Evolutionary conservation across 176 grass and related monocot genomes (phyloP).

Genomic region (Eragrostis curvula): DNA sequence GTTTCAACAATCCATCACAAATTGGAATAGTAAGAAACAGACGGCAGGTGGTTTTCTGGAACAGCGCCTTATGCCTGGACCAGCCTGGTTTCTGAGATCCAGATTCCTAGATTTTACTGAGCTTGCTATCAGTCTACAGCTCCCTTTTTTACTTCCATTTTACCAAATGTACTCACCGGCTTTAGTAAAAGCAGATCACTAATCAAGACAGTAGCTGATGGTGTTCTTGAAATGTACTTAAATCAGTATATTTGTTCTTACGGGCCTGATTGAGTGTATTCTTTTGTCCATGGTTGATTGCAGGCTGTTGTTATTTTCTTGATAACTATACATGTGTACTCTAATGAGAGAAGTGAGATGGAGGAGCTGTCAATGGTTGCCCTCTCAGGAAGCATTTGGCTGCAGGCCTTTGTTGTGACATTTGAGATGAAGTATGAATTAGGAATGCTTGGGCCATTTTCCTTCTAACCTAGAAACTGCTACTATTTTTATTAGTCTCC

Average conservation of each 20-base stretch:
- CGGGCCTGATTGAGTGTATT: neutral
- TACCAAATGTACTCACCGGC: slow-evolving; percentile 5
- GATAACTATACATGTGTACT: slow-evolving; percentile 83
- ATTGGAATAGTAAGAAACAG: neutral
- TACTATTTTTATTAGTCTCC: neutral
- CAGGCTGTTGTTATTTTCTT: slow-evolving; percentile 81
- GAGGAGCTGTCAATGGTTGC: slow-evolving; percentile 96
- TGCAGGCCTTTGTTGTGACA: slow-evolving; percentile 90
- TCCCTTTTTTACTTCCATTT: neutral
- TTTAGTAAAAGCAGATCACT: neutral
- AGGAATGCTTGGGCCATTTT: slow-evolving; percentile 13
- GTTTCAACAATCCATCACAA: neutral
- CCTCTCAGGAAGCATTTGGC: slow-evolving; percentile 90
- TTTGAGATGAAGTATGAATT: slow-evolving; percentile 80
- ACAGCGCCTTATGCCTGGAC: neutral
- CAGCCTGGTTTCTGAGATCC: neutral
- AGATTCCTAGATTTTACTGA: slow-evolving; percentile 1
- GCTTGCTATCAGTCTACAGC: neutral
- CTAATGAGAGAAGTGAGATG: slow-evolving; percentile 94
- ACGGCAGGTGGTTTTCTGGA: neutral
- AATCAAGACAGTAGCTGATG: neutral
- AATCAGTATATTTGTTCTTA: slow-evolving; percentile 1
- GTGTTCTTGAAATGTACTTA: neutral
- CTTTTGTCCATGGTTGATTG: slow-evolving; percentile 37
- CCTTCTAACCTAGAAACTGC: slow-evolving; percentile 18